phyloP scores from a whole-genome alignment of 2,329 filamentous ascomycete species.

The Arachnopeziza araneosa region DNA sequence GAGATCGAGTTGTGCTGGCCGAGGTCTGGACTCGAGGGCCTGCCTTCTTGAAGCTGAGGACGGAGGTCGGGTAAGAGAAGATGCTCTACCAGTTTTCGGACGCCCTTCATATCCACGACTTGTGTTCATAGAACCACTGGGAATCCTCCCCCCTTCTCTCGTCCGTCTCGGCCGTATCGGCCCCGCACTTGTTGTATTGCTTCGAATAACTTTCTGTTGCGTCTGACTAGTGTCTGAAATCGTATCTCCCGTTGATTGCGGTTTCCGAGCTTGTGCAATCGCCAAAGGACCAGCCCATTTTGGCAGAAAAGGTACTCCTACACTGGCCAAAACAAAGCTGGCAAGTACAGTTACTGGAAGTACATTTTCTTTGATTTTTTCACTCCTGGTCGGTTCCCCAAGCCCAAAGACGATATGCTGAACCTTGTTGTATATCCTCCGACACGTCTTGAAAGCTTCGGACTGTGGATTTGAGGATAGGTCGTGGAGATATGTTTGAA shows the following conservation, averaged over 20 bases:
- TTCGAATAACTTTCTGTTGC: conserved; percentile 55
- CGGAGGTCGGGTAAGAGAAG: conserved; percentile 20
- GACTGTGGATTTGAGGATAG: conserved; percentile 69
- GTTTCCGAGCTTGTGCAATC: conserved; percentile 74
- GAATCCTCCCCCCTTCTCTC: conserved; percentile 38
- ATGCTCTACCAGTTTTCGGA: conserved; percentile 21
- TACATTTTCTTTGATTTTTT: conserved; percentile 77
- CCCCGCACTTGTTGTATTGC: conserved; percentile 60
- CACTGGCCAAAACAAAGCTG: conserved; percentile 71
- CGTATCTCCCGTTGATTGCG: conserved; percentile 55
- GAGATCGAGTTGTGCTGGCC: conserved; percentile 27
- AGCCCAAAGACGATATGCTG: conserved; percentile 82
- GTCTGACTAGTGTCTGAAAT: conserved; percentile 50
- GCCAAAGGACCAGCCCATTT: conserved; percentile 74
- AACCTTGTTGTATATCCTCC: conserved; percentile 81
- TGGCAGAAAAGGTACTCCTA: conserved; percentile 71
- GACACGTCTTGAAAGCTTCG: conserved; percentile 74
- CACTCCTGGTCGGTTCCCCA: conserved; percentile 56
- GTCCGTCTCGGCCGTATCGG: conserved; percentile 37
- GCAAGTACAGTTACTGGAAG: conserved; percentile 75
- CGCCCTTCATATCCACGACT: conserved; percentile 28
- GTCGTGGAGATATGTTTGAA: conserved; percentile 83
- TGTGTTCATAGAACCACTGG: conserved; percentile 28
- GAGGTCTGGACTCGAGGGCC: conserved; percentile 19
- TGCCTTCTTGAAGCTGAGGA: conserved; percentile 22